phyloP scores from a whole-genome alignment of 768 basidiomycete species.

The Glaciozyma antarctica region DNA sequence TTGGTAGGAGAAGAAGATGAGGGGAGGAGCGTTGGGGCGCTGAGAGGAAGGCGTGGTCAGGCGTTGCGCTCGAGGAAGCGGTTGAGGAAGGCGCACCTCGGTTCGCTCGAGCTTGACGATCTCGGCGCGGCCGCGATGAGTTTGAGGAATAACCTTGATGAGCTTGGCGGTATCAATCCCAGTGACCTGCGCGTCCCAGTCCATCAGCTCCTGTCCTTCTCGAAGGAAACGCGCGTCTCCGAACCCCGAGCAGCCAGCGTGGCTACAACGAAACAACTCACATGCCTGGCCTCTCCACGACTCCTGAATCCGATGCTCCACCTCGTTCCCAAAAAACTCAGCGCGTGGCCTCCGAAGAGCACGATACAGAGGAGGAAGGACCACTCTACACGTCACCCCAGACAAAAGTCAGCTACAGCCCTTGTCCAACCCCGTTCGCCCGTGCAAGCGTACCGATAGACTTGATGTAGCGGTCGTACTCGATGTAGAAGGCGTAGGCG shows the following conservation, averaged over 20 bases:
- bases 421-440: neutral
- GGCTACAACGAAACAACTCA: constrained; percentile 38
- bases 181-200: constrained; percentile 39
- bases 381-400: constrained; percentile 68
- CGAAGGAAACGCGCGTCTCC: neutral
- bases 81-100: constrained; percentile 7
- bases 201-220: constrained; percentile 45
- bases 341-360: constrained; percentile 75
- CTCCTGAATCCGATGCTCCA: constrained; percentile 77
- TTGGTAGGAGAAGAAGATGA: constrained; percentile 81
- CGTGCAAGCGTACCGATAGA: constrained; percentile 20
- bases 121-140: constrained; percentile 29
- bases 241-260: neutral
- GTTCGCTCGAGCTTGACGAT: constrained; percentile 28
- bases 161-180: constrained; percentile 13
- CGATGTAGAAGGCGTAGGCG: constrained; percentile 76
- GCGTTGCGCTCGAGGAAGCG: no score
- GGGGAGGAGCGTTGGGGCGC: constrained; percentile 45
- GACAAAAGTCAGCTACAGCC: neutral
- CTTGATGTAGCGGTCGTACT: constrained; percentile 79
- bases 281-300: constrained; percentile 68
- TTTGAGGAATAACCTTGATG: constrained; percentile 27
- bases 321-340: constrained; percentile 80
- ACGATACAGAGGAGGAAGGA: constrained; percentile 84
- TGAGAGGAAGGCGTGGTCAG: constrained; percentile 9